A percentile compares a stretch with the other conserved stretches of the same genome.
Conservation (phyloP, 305 asterid species). For the Withania somnifera region DNA sequence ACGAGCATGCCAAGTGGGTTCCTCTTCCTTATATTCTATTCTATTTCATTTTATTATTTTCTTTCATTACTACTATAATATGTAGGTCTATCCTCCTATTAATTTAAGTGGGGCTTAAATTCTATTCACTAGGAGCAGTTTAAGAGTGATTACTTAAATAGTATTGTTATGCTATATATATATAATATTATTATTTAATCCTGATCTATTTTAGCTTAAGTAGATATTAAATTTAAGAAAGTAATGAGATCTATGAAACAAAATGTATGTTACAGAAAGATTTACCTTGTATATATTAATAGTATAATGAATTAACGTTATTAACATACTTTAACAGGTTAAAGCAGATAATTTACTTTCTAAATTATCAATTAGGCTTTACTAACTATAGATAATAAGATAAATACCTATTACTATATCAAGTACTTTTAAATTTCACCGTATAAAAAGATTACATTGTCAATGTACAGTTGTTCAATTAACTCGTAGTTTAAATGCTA, state of each 20-base stretch:
- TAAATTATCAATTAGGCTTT: neutral
- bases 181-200: too few species aligned
- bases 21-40: neutral
- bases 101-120: neutral
- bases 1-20: slow-evolving; percentile 13
- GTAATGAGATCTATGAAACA: too few species aligned
- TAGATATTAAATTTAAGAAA: neutral
- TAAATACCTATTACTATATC: neutral
- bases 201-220: neutral
- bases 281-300: neutral
- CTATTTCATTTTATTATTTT: neutral
- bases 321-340: neutral
- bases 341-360: neutral
- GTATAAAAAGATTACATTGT: neutral
- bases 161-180: too few species aligned
- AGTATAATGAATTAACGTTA: neutral
- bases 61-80: neutral
- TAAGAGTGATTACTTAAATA: neutral
- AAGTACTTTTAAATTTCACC: neutral
- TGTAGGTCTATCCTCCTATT: neutral
- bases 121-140: neutral
- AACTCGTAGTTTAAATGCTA: neutral
- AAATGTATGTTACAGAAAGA: too few species aligned
- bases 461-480: neutral
- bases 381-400: neutral